Base-by-base conservation (phyloP, 2,329 filamentous ascomycete species). In the Colletotrichum paranaense region DNA sequence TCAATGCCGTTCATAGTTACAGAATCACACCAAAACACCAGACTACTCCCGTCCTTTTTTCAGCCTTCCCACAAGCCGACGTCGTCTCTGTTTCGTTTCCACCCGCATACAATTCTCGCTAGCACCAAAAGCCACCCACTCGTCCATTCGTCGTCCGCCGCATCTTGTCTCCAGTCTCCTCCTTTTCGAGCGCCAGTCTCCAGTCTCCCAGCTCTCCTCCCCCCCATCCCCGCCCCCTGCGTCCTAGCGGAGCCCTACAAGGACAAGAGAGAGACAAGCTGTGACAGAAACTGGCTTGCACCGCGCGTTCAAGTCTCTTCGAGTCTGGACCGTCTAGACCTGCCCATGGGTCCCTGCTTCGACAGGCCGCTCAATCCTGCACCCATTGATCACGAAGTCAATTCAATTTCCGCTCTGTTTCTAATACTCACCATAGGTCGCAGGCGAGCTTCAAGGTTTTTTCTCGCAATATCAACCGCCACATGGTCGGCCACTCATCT, bases 51-150 rank as follows among this genome's bases (percentile, higher is more conserved):
- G 24, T 57, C 68, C 35, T 16, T 38, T 42, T 32, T 32, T 62
- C 66, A 30, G 62, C 52, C 30, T 38, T 58, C 58, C 57, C 49
- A 58, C 46, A 72, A 70, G 32, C 67, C 60, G n/a, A n/a, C 28
- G 62, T 63, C 30, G 65, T 72, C 30, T 69, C 67, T 71, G 35
- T 71, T 64, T 66, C 56, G 71, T 73, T 73, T 71, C 67, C 35
- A 60, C 62, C 42, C 28, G 67, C 62, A 57, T 66, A 60, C 42
- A 19, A 52, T 55, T 57, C 16, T 56, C 42, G 38, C 42, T 65
- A 56, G 70, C 49, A 42, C 56, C 16, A 56, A 56, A 65, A 46
- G 66, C 66, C 59, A 63, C 55, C 42, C 58, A 35, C 60, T 46
- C 60, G 28, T 22, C 22, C 32, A 22, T 28, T 24, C 11, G 22